Percentiles rank a stretch among this genome's conserved stretches.
These are phyloP conservation scores for Cladosporium sp. DNA, from an alignment of 2,329 filamentous ascomycete species.

Conservation along the genomic window DNA sequence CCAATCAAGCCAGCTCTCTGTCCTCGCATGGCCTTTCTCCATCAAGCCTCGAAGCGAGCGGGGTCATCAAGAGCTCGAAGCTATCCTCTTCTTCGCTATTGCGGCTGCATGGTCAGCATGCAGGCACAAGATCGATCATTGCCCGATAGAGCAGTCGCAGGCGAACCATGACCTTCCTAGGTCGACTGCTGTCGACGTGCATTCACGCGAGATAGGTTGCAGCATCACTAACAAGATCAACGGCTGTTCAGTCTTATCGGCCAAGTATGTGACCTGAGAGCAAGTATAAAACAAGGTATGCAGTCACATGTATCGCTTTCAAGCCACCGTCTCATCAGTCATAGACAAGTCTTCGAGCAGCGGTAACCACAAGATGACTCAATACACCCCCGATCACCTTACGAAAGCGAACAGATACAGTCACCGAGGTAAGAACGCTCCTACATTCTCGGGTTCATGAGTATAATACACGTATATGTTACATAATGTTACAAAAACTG, in stretches of 20 bases:
- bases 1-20: no score
- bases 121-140: slow-evolving; percentile 13
- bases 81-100: not conserved
- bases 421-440: not conserved
- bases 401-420: slow-evolving; percentile 17
- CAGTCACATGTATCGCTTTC: not conserved
- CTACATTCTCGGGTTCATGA: not conserved
- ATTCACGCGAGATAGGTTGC: not conserved
- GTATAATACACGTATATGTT: not conserved
- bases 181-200: not conserved
- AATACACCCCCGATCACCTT: not conserved
- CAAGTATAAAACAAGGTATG: not conserved
- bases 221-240: not conserved
- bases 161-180: not conserved
- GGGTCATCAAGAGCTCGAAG: not conserved
- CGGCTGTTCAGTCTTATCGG: not conserved
- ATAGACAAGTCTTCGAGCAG: not conserved
- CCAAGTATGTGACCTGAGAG: not conserved
- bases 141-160: slow-evolving; percentile 5
- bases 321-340: not conserved
- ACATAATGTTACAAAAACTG: not conserved
- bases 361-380: not conserved
- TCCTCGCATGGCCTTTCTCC: not conserved
- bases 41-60: slow-evolving; percentile 1
- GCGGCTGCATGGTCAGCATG: slow-evolving; percentile 16